Evolutionary conservation across 2,329 filamentous ascomycete genomes (phyloP).

Genomic region (Diaporthe vexans): DNA sequence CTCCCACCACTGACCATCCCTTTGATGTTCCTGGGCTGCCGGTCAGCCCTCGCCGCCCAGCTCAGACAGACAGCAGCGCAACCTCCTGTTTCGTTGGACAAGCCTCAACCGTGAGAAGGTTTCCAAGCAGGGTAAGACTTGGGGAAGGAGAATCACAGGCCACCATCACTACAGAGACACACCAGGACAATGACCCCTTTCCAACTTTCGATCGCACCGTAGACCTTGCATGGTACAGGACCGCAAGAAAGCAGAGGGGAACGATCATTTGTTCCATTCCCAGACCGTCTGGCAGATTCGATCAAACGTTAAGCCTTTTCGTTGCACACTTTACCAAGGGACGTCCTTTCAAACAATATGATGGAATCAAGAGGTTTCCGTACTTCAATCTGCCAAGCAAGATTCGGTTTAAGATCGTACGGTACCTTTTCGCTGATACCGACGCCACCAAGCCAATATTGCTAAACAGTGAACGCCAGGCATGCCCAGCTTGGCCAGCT

Average conservation of each 20-base stretch:
- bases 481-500: conserved; percentile 52
- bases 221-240: conserved; percentile 43
- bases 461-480: conserved; percentile 49
- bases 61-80: conserved; percentile 12
- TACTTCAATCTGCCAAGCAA: conserved; percentile 46
- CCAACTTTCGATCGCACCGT: conserved; percentile 45
- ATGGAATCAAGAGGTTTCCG: conserved; percentile 31
- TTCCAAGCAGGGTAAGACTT: not conserved
- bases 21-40: not conserved
- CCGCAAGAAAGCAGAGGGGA: conserved; percentile 20
- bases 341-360: conserved; percentile 4
- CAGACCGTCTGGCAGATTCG: conserved; percentile 38
- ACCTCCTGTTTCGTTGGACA: not conserved
- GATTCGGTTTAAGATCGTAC: conserved; percentile 46
- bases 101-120: not conserved
- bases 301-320: conserved; percentile 36
- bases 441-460: conserved; percentile 44
- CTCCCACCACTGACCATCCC: not conserved
- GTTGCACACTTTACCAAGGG: conserved; percentile 28
- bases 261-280: conserved; percentile 18
- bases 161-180: not conserved
- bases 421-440: conserved; percentile 42
- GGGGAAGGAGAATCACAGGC: not conserved
- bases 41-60: conserved; percentile 27
- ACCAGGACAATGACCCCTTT: conserved; percentile 46